phyloP scores from a whole-genome alignment of 2,329 filamentous ascomycete genomes.

The Diplodia scrobiculata region DNA sequence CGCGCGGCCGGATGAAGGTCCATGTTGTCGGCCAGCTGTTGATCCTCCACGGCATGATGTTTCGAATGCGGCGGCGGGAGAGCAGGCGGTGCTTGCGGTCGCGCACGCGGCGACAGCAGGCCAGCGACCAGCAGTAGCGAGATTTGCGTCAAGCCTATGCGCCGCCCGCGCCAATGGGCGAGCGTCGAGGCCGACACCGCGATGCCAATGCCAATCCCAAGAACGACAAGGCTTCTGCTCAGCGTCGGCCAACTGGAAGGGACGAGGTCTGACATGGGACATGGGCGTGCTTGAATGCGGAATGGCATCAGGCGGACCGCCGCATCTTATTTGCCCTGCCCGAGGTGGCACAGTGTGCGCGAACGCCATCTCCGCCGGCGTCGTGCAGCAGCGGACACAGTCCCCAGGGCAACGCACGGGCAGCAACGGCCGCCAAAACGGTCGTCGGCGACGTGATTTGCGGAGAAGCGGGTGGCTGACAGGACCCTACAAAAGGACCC shows the following conservation, averaged over 20 bases:
- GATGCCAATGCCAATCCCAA: constrained; percentile 1
- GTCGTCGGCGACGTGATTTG: constrained; percentile 1
- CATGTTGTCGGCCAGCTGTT: constrained; percentile 18
- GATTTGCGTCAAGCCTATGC: constrained; percentile 12
- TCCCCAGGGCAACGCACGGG: constrained; percentile 22
- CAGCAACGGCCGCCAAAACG: constrained; percentile 11
- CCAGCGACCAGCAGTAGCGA: constrained; percentile 14
- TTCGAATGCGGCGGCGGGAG: constrained; percentile 4
- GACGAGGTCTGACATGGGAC: constrained; percentile 6
- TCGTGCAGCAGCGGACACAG: neutral
- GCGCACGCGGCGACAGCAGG: constrained; percentile 17
- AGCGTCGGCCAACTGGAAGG: constrained; percentile 11
- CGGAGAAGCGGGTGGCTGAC: neutral
- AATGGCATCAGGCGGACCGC: constrained; percentile 2
- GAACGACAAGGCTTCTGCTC: constrained; percentile 8
- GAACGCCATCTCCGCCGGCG: constrained; percentile 11
- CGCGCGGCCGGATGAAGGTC: constrained; percentile 21
- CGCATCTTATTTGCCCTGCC: constrained; percentile 19
- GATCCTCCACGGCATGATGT: constrained; percentile 13
- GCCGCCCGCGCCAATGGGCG: constrained; percentile 15
- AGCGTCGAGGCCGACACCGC: constrained; percentile 4
- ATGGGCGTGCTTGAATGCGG: constrained; percentile 2
- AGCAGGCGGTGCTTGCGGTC: neutral
- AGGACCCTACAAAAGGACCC: neutral
- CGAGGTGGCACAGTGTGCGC: neutral